These are phyloP conservation scores for Aspergillus sclerotialis DNA, from an alignment of 2,329 filamentous ascomycete species.

Conservation along the genomic window DNA sequence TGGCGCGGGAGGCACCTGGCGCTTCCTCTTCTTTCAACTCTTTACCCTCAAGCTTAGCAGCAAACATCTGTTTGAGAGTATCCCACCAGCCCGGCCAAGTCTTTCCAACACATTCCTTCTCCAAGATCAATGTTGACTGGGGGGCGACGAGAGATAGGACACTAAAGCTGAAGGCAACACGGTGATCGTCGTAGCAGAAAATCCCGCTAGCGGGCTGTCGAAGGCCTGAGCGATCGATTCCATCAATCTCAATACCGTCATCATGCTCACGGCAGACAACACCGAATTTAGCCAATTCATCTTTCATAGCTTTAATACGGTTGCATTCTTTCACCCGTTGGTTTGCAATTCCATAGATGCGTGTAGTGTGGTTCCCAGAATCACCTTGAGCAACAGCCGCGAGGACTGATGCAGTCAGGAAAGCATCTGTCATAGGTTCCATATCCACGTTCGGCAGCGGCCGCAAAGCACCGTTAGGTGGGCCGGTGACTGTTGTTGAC, in stretches of 20 bases:
- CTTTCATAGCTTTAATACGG: constrained; percentile 89
- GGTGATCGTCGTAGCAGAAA: constrained; percentile 94
- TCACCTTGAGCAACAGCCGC: constrained; percentile 79
- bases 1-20: constrained; percentile 30
- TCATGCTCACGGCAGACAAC: constrained; percentile 80
- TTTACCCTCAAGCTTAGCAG: constrained; percentile 67
- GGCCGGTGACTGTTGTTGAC: constrained; percentile 90
- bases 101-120: constrained; percentile 91
- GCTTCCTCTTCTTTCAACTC: constrained; percentile 45
- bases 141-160: constrained; percentile 71
- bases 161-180: constrained; percentile 97
- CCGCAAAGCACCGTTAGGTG: constrained; percentile 63
- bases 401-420: constrained; percentile 87
- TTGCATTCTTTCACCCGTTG: constrained; percentile 98
- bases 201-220: constrained; percentile 59
- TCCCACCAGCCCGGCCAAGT: constrained; percentile 99
- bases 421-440: constrained; percentile 99
- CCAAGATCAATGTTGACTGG: constrained; percentile 67
- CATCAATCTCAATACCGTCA: constrained; percentile 74
- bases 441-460: constrained; percentile 83
- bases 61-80: constrained; percentile 69
- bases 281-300: constrained; percentile 88
- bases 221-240: constrained; percentile 45
- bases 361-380: constrained; percentile 56
- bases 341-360: constrained; percentile 91